Conservation (phyloP, 2,329 filamentous ascomycete species). For the Penicillium corylophilum region DNA sequence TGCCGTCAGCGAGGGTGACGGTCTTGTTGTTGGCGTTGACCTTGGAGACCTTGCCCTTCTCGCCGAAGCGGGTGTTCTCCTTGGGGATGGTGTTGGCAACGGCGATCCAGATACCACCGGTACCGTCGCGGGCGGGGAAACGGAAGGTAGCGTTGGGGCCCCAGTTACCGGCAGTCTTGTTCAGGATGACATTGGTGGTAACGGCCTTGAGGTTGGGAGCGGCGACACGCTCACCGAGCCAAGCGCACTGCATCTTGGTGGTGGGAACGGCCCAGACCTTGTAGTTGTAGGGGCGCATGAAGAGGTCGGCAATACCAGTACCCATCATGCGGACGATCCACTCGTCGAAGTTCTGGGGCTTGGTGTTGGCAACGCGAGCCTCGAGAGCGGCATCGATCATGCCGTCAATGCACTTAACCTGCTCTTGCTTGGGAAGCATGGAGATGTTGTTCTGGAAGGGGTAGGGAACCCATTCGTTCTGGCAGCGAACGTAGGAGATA, state of each 20-base stretch:
- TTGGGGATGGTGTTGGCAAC: constrained; percentile 90
- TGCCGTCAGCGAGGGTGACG: constrained; percentile 79
- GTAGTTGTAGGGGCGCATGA: constrained; percentile 99
- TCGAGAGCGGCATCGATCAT: constrained; percentile 93
- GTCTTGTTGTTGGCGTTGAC: constrained; percentile 83
- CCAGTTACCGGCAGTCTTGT: constrained; percentile 97
- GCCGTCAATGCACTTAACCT: constrained; percentile 90
- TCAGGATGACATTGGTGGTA: constrained; percentile 89
- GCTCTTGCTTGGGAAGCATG: constrained; percentile 94
- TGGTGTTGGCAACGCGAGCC: constrained; percentile 79
- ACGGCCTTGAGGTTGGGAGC: constrained; percentile 93
- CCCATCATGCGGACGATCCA: constrained; percentile 96
- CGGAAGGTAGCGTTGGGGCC: constrained; percentile 97
- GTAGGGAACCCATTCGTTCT: constrained; percentile 94
- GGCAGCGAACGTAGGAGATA: constrained; percentile 98
- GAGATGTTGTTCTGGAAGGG: constrained; percentile 99
- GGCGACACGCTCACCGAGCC: constrained; percentile 97
- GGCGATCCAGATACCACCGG: constrained; percentile 98
- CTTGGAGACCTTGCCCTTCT: constrained; percentile 78
- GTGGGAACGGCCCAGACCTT: constrained; percentile 99
- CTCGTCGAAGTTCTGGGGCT: constrained; percentile 96
- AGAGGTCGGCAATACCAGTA: constrained; percentile 83
- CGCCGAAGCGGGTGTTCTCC: constrained; percentile 87
- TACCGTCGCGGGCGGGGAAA: constrained; percentile 93
- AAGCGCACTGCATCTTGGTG: constrained; percentile 98